Percentiles rank a stretch among this genome's conserved stretches.
Conservation (phyloP, 164 flowering plant genomes). For the Annona squamosa region DNA sequence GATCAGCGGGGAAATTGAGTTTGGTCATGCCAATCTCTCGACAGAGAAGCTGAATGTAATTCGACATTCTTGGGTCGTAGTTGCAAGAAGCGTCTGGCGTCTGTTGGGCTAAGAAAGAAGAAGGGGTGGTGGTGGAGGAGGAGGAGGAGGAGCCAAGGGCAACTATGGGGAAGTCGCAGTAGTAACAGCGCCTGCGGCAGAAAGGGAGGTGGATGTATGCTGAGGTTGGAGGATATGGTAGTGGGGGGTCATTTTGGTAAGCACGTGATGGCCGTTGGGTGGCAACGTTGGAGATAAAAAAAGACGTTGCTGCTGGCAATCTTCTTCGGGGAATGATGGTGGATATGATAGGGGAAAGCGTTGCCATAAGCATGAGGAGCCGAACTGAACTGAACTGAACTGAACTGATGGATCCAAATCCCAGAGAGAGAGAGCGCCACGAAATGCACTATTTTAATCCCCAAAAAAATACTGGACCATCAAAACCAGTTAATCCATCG, state of each 20-base stretch:
- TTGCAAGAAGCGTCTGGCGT: not conserved
- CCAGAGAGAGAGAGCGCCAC: too few relatives aligned
- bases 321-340: conserved; percentile 28
- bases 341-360: conserved; percentile 35
- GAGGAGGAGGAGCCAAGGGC: conserved; percentile 58
- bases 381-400: too few relatives aligned
- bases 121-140: conserved; percentile 11
- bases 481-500: too few relatives aligned
- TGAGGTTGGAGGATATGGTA: conserved; percentile 55
- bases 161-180: conserved; percentile 91
- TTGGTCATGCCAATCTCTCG: conserved; percentile 62
- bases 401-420: too few relatives aligned
- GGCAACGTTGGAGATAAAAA: conserved; percentile 1
- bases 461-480: too few relatives aligned
- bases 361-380: conserved; percentile 35
- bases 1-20: conserved; percentile 18
- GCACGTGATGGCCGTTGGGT: conserved; percentile 34
- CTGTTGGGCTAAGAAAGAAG: not conserved
- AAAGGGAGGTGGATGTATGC: conserved; percentile 93
- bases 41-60: conserved; percentile 51
- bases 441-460: too few relatives aligned
- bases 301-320: not conserved
- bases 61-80: conserved; percentile 63
- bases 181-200: conserved; percentile 93
- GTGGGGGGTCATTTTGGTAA: conserved; percentile 54